Conservation (phyloP, 2,329 filamentous ascomycete genomes). For the Ambrosiella beaveri region DNA sequence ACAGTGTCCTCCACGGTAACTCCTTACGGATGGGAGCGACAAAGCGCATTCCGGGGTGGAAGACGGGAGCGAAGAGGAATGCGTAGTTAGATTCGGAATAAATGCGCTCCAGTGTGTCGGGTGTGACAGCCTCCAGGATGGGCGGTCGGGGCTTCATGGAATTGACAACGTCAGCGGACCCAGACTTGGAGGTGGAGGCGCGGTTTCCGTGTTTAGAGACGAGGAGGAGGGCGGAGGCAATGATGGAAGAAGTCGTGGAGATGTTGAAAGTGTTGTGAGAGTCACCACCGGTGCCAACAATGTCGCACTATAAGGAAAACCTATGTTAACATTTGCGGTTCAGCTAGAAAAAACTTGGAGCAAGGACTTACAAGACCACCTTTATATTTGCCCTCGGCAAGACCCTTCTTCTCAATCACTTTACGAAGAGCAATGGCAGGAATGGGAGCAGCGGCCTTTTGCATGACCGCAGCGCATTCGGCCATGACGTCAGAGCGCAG, state of each 20-base stretch:
- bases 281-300: constrained; percentile 93
- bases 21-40: constrained; percentile 73
- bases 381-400: constrained; percentile 54
- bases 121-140: constrained; percentile 55
- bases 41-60: constrained; percentile 87
- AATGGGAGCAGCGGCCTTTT: constrained; percentile 56
- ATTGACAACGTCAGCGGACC: constrained; percentile 79
- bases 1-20: constrained; percentile 87
- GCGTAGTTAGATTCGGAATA: constrained; percentile 77
- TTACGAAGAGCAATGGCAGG: constrained; percentile 44
- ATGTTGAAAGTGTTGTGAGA: constrained; percentile 98
- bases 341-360: not conserved
- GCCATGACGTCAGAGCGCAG: constrained; percentile 71
- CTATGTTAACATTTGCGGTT: constrained; percentile 1
- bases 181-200: constrained; percentile 86
- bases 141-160: constrained; percentile 56
- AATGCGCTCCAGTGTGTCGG: constrained; percentile 50
- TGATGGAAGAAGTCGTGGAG: constrained; percentile 82
- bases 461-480: constrained; percentile 70
- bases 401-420: constrained; percentile 42
- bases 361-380: constrained; percentile 58
- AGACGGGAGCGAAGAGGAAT: constrained; percentile 89
- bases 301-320: constrained; percentile 47
- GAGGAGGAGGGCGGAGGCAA: constrained; percentile 70
- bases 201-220: constrained; percentile 93